Evolutionary conservation across 805 yeast genomes (phyloP), one percentile per base, ranked within the genome.

Genomic region (Nakazawaea pomicola): DNA sequence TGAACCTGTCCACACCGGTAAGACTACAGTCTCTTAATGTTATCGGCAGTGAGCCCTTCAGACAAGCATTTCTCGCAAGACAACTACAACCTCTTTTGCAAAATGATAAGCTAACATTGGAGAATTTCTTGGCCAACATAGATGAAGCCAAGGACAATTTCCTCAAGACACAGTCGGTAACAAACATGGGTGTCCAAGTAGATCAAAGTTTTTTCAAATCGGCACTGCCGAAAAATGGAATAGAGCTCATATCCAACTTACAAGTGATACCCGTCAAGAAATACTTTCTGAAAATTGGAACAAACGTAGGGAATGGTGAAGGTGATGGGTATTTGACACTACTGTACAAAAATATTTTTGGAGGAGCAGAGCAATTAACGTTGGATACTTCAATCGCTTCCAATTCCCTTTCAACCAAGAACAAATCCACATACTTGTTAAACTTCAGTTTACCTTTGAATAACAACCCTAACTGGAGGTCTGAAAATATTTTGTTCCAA

Each of bases 291-390:
- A 85, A 84, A 52, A 86, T 97, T 1, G 99, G 99, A 4, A 93
- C 98, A 2, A 90, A 89, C 59, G 76, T 93, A 6, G 98, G 98
- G 2, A 91, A 93, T 56, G 95, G 95, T 24, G 98, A 93, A 65
- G 99, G 97, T 23, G 93, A 86, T 55, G 98, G 97, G 1, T 89
- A 90, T 55, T 70, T 88, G 35, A 81, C 86, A 24, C 76, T 90
- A 42, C 89, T 79, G 58, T 65, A 73, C 55, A 67, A 67, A 40
- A 76, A 76, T 50, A 53, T 76, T 15, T 72, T 75, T 60, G 82
- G 81, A 0, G 82, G 81, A 8, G 80, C 73, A 3, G 82, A 76
- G 47, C 59, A 58, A 28, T 48, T 76, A 24, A 62, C 64, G 24
- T 69, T 76, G 43, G 80, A 76, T 52, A 62, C 67, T 12, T 62